phyloP scores from a whole-genome alignment of 2,329 filamentous ascomycete genomes.

The Sclerotinia minor region DNA sequence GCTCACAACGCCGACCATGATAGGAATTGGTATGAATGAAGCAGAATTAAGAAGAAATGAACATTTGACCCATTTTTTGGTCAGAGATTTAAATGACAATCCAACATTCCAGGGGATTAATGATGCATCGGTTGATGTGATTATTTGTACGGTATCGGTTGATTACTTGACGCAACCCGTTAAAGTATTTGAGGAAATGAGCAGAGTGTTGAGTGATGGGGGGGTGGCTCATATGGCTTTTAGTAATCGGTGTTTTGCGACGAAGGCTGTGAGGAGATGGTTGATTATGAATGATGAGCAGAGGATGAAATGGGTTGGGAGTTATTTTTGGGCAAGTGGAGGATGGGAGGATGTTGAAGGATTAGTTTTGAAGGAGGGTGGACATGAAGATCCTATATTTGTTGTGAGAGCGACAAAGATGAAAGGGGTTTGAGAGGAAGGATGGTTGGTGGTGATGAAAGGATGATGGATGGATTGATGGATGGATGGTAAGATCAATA shows the following conservation, averaged over 20 bases:
- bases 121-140: slow-evolving; percentile 44
- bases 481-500: too few species aligned
- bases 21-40: slow-evolving; percentile 51
- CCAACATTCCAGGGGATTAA: slow-evolving; percentile 32
- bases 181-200: slow-evolving; percentile 47
- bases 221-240: slow-evolving; percentile 53
- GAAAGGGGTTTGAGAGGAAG: not conserved
- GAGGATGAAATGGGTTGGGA: slow-evolving; percentile 51
- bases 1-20: slow-evolving; percentile 44
- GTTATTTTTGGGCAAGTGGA: slow-evolving; percentile 49
- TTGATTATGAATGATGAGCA: slow-evolving; percentile 48
- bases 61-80: slow-evolving; percentile 41
- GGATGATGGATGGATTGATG: too few species aligned
- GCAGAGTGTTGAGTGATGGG: slow-evolving; percentile 44
- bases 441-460: not conserved
- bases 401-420: slow-evolving; percentile 44
- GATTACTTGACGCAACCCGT: slow-evolving; percentile 53
- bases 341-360: slow-evolving; percentile 55
- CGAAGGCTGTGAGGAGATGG: slow-evolving; percentile 53
- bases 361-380: slow-evolving; percentile 50
- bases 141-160: slow-evolving; percentile 53
- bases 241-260: slow-evolving; percentile 54
- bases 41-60: slow-evolving; percentile 48
- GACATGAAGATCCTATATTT: slow-evolving; percentile 46
- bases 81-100: slow-evolving; percentile 49